These are phyloP conservation scores for Wickerhamomyces kurtzmanii DNA, from an alignment of 805 yeast species.

Conservation along the genomic window DNA sequence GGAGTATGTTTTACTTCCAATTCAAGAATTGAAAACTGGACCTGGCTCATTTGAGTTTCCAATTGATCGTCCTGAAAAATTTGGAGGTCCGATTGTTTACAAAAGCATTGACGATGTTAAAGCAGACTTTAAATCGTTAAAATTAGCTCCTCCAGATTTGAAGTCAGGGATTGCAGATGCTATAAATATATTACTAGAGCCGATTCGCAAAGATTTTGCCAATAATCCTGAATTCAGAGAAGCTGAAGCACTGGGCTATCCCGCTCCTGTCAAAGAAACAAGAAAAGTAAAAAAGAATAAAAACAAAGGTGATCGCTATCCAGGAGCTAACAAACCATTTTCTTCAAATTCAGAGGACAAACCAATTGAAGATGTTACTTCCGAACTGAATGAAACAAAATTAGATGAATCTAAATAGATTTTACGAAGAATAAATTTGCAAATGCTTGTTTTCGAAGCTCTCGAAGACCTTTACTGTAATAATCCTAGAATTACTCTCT, in stretches of 20 bases:
- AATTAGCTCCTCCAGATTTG: constrained; percentile 86
- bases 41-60: constrained; percentile 51
- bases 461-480: too few species aligned
- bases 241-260: constrained; percentile 75
- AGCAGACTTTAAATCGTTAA: constrained; percentile 60
- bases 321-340: constrained; percentile 41
- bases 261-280: constrained; percentile 52
- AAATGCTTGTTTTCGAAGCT: too few species aligned
- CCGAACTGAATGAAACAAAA: constrained; percentile 28
- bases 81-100: constrained; percentile 87
- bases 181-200: constrained; percentile 71
- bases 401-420: constrained; percentile 15
- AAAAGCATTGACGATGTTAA: constrained; percentile 57
- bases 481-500: too few species aligned
- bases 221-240: constrained; percentile 63
- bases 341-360: constrained; percentile 12
- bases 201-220: constrained; percentile 65
- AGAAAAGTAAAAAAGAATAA: constrained; percentile 67
- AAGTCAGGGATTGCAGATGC: constrained; percentile 86
- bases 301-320: constrained; percentile 85
- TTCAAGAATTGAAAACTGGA: constrained; percentile 64
- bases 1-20: constrained; percentile 78
- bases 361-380: constrained; percentile 19
- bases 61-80: constrained; percentile 90
- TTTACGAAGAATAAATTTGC: constrained; percentile 17